These are phyloP conservation scores for Debaryomyces nepalensis DNA, from an alignment of 1,139 yeast genomes.

Conservation along the genomic window DNA sequence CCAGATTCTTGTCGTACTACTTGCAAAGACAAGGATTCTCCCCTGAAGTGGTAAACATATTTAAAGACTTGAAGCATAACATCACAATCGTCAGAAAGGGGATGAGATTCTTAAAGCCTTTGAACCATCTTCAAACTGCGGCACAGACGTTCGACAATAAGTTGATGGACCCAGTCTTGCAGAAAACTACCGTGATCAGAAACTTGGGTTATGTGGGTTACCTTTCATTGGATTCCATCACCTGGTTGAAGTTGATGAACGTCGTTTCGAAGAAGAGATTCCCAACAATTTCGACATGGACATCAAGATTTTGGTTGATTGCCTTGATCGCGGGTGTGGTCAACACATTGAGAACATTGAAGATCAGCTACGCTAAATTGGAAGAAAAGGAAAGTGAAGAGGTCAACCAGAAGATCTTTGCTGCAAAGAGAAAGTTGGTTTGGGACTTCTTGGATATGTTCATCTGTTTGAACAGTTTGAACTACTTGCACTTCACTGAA, in stretches of 20 bases:
- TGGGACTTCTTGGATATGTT: conserved; percentile 82
- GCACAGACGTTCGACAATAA: conserved; percentile 72
- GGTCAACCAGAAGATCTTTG: conserved; percentile 37
- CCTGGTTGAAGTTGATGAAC: conserved; percentile 65
- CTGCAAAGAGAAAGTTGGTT: conserved; percentile 65
- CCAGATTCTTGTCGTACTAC: conserved; percentile 71
- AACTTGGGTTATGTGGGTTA: conserved; percentile 79
- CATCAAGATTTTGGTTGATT: conserved; percentile 76
- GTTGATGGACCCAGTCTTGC: conserved; percentile 66
- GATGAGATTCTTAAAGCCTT: conserved; percentile 82
- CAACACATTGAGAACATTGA: conserved; percentile 53
- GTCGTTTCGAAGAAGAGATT: conserved; percentile 39
- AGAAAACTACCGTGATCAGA: conserved; percentile 61
- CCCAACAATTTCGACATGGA: conserved; percentile 44
- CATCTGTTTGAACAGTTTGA: conserved; percentile 74
- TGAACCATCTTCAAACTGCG: conserved; percentile 73
- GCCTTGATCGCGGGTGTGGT: conserved; percentile 69
- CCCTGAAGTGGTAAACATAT: conserved; percentile 51
- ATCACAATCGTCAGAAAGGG: conserved; percentile 80
- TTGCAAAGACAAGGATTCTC: conserved; percentile 65
- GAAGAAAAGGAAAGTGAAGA: conserved; percentile 39
- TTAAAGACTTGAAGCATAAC: conserved; percentile 58
- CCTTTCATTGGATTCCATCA: conserved; percentile 72
- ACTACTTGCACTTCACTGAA: conserved; percentile 67
- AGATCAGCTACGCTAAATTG: conserved; percentile 32